A percentile compares a stretch with the other conserved stretches of the same genome.
These are phyloP conservation scores for Zymoseptoria brevis DNA, from an alignment of 2,329 filamentous ascomycete genomes.

Conservation along the genomic window DNA sequence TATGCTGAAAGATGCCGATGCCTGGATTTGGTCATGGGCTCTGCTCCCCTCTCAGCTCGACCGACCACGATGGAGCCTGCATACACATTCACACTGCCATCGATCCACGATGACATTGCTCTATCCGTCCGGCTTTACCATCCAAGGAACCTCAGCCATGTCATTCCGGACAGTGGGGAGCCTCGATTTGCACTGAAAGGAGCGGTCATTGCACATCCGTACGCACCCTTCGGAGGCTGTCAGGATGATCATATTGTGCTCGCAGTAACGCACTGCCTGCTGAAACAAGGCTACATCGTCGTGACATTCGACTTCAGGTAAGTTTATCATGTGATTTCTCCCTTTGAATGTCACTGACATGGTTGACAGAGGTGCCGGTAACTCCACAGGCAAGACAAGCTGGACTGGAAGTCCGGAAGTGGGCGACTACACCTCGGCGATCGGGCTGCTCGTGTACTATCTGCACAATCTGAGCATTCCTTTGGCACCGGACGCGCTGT, in stretches of 20 bases:
- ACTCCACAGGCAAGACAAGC: conserved; percentile 68
- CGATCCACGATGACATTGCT: conserved; percentile 65
- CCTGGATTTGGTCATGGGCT: not conserved
- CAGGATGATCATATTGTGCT: conserved; percentile 76
- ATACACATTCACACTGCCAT: conserved; percentile 66
- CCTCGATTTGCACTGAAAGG: conserved; percentile 24
- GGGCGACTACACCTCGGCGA: conserved; percentile 72
- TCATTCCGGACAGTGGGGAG: not conserved
- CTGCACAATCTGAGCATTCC: conserved; percentile 47
- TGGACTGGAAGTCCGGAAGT: conserved; percentile 80
- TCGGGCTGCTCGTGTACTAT: conserved; percentile 73
- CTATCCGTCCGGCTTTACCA: conserved; percentile 82
- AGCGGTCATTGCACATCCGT: conserved; percentile 78
- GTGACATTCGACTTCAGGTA: conserved; percentile 90
- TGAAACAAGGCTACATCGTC: conserved; percentile 66
- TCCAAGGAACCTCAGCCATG: conserved; percentile 12
- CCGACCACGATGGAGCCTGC: not conserved
- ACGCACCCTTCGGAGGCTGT: conserved; percentile 76
- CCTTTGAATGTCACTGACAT: conserved; percentile 6
- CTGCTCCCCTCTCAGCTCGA: not conserved
- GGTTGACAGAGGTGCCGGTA: conserved; percentile 59
- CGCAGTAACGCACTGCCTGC: conserved; percentile 53
- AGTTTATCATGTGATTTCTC: conserved; percentile 6
- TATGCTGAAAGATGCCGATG: not conserved
- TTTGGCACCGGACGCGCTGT: conserved; percentile 1